Evolutionary conservation across 83 land plant genomes (phyloP).

Genomic region (Thuja plicata): DNA sequence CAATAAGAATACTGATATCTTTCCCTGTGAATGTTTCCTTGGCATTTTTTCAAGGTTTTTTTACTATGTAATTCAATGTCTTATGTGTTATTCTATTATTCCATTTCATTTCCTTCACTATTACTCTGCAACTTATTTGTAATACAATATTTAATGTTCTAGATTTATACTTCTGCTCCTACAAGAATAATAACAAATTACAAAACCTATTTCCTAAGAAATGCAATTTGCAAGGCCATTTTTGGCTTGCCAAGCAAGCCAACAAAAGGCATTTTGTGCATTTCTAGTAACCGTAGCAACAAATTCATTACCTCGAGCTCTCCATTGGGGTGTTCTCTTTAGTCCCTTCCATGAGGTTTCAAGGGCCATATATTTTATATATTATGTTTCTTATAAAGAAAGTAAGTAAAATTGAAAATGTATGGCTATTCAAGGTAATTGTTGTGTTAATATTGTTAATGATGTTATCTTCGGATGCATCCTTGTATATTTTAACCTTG

Average conservation of each 20-base stretch:
- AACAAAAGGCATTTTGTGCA: neutral
- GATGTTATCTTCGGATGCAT: too few relatives aligned
- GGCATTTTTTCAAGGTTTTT: too few relatives aligned
- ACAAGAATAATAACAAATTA: neutral
- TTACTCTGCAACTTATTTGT: too few relatives aligned
- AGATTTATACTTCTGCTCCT: too few relatives aligned
- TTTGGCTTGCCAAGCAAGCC: neutral
- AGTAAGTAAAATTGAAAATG: neutral
- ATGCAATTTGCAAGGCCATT: neutral
- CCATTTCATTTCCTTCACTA: too few relatives aligned
- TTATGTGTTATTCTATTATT: too few relatives aligned
- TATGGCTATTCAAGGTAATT: neutral
- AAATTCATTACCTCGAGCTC: neutral
- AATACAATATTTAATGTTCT: too few relatives aligned
- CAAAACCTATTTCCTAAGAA: neutral
- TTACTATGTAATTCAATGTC: too few relatives aligned
- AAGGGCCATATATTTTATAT: neutral
- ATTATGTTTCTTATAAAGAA: neutral
- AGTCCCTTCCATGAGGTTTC: neutral
- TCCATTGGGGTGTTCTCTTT: neutral
- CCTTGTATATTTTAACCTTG: too few relatives aligned
- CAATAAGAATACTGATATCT: too few relatives aligned
- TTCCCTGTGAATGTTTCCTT: too few relatives aligned
- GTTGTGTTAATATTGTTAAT: neutral
- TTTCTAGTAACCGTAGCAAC: neutral